phyloP scores from a whole-genome alignment of 1,284 basidiomycete genomes.

The Calocybe gambosa region DNA sequence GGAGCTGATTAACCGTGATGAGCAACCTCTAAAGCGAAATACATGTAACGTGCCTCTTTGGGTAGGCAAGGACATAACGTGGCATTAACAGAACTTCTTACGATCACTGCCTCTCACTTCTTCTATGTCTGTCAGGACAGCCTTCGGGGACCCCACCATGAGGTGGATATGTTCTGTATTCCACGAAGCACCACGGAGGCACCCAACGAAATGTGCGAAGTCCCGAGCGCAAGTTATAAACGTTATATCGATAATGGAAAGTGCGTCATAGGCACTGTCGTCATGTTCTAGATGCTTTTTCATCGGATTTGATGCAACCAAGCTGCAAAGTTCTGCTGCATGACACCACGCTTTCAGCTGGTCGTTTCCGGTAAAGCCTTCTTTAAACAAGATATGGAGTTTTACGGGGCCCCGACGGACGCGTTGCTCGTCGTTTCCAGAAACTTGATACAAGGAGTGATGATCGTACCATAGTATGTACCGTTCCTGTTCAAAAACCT shows the following conservation, averaged over 20 bases:
- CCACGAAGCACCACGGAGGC: conserved; percentile 29
- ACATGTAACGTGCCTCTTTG: conserved; percentile 6
- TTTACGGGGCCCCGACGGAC: conserved; percentile 14
- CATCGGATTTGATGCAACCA: background rate
- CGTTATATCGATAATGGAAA: conserved; percentile 19
- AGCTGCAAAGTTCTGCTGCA: conserved; percentile 30
- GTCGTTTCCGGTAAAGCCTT: conserved; percentile 38
- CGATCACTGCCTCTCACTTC: conserved; percentile 10
- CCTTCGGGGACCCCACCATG: conserved; percentile 29
- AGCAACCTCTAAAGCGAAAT: conserved; percentile 1
- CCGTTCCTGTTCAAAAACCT: conserved; percentile 34
- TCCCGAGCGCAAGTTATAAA: conserved; percentile 19
- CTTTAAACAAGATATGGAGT: conserved; percentile 43
- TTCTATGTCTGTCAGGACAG: conserved; percentile 21
- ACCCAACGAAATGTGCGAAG: conserved; percentile 28
- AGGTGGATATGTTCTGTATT: conserved; percentile 29
- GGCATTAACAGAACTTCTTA: conserved; percentile 17
- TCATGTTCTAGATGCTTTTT: background rate
- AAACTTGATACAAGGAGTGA: conserved; percentile 15
- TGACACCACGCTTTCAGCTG: conserved; percentile 55
- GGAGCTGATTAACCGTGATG: conserved; percentile 8
- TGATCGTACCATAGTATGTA: conserved; percentile 46
- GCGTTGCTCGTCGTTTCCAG: conserved; percentile 6
- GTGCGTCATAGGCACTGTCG: conserved; percentile 1
- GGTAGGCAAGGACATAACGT: conserved; percentile 1